Percentiles rank a stretch among this genome's conserved stretches.
These are phyloP conservation scores for Phytopythium aichiense DNA, from an alignment of 352 stramenopile genomes.

Conservation along the genomic window DNA sequence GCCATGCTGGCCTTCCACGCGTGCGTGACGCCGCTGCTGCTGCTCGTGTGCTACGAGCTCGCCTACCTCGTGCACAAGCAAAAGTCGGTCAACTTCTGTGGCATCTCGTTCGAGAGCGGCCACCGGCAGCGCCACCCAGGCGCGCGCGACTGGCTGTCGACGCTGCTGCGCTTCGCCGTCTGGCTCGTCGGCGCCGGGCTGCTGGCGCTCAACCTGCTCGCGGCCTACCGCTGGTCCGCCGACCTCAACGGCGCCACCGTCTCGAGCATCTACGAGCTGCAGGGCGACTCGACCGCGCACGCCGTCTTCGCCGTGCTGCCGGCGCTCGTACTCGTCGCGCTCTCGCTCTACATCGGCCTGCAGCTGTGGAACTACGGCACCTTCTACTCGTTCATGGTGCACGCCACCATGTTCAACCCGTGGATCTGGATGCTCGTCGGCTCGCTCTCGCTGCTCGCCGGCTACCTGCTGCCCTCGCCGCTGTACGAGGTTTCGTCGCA, in stretches of 20 bases:
- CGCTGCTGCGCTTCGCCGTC: constrained; percentile 58
- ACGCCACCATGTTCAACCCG: constrained; percentile 82
- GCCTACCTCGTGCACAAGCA: constrained; percentile 90
- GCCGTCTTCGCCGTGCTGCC: constrained; percentile 58
- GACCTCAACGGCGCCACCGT: constrained; percentile 26
- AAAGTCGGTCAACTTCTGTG: constrained; percentile 88
- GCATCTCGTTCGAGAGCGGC: constrained; percentile 83
- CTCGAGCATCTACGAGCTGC: constrained; percentile 66
- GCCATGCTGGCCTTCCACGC: constrained; percentile 80
- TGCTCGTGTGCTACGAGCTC: constrained; percentile 88
- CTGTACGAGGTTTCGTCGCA: constrained; percentile 77
- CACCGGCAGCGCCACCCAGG: constrained; percentile 36
- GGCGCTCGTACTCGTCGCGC: constrained; percentile 57
- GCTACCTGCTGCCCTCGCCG: constrained; percentile 71
- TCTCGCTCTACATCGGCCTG: constrained; percentile 72
- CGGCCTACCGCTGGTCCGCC: constrained; percentile 57
- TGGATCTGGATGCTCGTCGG: constrained; percentile 89
- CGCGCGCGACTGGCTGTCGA: constrained; percentile 37
- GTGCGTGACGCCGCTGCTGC: constrained; percentile 78
- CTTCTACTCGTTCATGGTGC: constrained; percentile 83
- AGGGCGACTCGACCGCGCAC: constrained; percentile 56
- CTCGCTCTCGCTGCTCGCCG: constrained; percentile 53
- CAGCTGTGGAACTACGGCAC: constrained; percentile 84
- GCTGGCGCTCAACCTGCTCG: constrained; percentile 66
- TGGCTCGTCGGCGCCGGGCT: constrained; percentile 61